Conservation (phyloP, 352 stramenopile genomes). For the Phytophthora sansomeana region DNA sequence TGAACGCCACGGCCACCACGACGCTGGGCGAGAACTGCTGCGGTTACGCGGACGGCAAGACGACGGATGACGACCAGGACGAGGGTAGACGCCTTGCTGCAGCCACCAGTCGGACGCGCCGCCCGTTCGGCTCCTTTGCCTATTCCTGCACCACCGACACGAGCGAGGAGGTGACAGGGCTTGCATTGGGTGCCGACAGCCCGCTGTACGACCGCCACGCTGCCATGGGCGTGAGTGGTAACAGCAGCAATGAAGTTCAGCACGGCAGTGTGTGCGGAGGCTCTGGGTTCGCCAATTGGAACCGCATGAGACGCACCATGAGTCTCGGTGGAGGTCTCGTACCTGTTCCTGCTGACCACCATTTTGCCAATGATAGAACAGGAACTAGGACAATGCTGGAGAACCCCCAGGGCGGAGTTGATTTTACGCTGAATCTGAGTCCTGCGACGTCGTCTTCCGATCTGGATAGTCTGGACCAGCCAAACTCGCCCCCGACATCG, state of each 20-base stretch:
- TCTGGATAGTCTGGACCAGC: slow-evolving; percentile 33
- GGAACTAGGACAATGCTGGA: slow-evolving; percentile 26
- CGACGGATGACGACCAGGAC: slow-evolving; percentile 22
- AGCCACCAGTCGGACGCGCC: slow-evolving; percentile 20
- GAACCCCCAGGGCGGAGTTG: slow-evolving; percentile 48
- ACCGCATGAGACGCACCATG: slow-evolving; percentile 50
- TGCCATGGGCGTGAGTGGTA: slow-evolving; percentile 3
- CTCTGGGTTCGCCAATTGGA: slow-evolving; percentile 57
- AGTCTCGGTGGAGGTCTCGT: slow-evolving; percentile 43
- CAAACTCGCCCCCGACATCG: slow-evolving; percentile 38
- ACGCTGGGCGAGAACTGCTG: slow-evolving; percentile 69
- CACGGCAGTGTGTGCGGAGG: slow-evolving; percentile 11
- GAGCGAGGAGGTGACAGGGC: slow-evolving; percentile 52
- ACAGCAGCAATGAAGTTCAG: not conserved
- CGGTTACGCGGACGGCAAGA: slow-evolving; percentile 48
- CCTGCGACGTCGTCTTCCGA: slow-evolving; percentile 37
- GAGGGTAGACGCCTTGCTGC: slow-evolving; percentile 1
- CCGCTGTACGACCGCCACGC: slow-evolving; percentile 31
- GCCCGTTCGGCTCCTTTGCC: slow-evolving; percentile 59
- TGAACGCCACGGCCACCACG: slow-evolving; percentile 57
- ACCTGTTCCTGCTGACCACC: slow-evolving; percentile 42
- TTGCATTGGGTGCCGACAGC: slow-evolving; percentile 29
- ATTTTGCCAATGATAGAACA: slow-evolving; percentile 19
- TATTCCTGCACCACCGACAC: slow-evolving; percentile 80
- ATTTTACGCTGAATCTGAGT: slow-evolving; percentile 31